Conservation (phyloP, 345 rosid species). For the Garcia nutans region DNA sequence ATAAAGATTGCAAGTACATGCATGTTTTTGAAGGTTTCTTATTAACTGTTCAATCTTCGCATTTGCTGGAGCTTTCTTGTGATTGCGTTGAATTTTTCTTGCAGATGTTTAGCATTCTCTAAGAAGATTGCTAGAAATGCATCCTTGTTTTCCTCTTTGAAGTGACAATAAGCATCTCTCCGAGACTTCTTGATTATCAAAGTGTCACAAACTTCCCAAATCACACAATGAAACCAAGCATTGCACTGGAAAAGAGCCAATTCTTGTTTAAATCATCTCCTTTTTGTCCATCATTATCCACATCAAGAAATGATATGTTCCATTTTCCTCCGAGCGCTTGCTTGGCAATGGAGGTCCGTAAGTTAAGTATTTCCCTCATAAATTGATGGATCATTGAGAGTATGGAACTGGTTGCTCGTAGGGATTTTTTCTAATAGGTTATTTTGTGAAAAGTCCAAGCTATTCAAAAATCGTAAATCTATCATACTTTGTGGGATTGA, state of each 20-base stretch:
- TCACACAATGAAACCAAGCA: too few species aligned
- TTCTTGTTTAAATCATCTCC: background rate
- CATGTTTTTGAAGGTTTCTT: background rate
- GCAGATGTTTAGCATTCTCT: background rate
- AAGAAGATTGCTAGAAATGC: background rate
- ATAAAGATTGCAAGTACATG: too few species aligned
- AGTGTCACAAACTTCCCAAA: too few species aligned
- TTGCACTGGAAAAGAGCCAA: too few species aligned
- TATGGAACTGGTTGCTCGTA: slow-evolving; percentile 14
- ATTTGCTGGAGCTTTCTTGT: background rate
- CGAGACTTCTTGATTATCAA: too few species aligned
- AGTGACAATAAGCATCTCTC: too few species aligned
- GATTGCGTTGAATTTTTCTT: background rate
- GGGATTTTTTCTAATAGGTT: slow-evolving; percentile 29
- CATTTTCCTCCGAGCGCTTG: background rate
- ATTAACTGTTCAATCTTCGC: background rate
- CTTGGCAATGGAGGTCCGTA: background rate
- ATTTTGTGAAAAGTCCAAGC: slow-evolving; percentile 26
- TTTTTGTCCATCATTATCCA: background rate
- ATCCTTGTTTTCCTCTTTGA: background rate
- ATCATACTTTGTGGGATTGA: slow-evolving; percentile 15
- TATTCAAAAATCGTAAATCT: slow-evolving; percentile 13
- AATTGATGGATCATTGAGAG: slow-evolving; percentile 14
- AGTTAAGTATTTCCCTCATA: slow-evolving; percentile 18
- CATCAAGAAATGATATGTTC: background rate